A percentile compares a stretch with the other conserved stretches of the same genome.
These are phyloP conservation scores for Fusarium clavum DNA, from an alignment of 2,329 filamentous ascomycete genomes.

Conservation along the genomic window DNA sequence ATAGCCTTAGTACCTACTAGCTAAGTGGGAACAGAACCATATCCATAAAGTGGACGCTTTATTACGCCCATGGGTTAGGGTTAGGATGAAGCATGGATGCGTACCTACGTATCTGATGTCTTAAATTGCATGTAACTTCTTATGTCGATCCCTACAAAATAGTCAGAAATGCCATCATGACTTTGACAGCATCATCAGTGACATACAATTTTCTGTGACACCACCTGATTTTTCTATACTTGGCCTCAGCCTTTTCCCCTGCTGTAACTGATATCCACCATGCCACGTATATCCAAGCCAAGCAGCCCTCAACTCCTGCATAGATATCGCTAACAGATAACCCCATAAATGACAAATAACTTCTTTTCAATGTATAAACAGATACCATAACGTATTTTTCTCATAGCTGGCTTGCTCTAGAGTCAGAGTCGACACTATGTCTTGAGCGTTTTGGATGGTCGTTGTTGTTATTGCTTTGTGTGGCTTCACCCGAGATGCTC, in stretches of 20 bases:
- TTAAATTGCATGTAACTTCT: constrained; percentile 3
- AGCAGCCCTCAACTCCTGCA: neutral
- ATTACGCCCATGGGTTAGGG: constrained; percentile 37
- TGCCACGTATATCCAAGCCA: constrained; percentile 29
- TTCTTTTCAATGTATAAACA: neutral
- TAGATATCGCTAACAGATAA: neutral
- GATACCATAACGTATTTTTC: neutral
- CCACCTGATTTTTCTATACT: neutral
- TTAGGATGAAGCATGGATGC: constrained; percentile 15
- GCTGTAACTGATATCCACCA: constrained; percentile 9
- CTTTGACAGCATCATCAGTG: neutral
- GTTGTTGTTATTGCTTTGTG: neutral
- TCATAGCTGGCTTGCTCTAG: neutral
- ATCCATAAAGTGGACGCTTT: constrained; percentile 25
- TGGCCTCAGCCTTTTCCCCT: neutral
- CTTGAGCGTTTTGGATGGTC: constrained; percentile 22
- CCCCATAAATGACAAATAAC: neutral
- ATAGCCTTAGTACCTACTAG: neutral
- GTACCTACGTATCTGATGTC: neutral
- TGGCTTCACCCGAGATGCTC: constrained; percentile 11
- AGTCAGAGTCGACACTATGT: neutral
- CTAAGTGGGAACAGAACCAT: constrained; percentile 30
- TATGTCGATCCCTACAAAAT: neutral
- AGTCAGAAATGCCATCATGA: neutral
- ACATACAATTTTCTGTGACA: neutral